Evolutionary conservation across 352 stramenopile genomes (phyloP).

Genomic region (Blastocystis hominis): DNA sequence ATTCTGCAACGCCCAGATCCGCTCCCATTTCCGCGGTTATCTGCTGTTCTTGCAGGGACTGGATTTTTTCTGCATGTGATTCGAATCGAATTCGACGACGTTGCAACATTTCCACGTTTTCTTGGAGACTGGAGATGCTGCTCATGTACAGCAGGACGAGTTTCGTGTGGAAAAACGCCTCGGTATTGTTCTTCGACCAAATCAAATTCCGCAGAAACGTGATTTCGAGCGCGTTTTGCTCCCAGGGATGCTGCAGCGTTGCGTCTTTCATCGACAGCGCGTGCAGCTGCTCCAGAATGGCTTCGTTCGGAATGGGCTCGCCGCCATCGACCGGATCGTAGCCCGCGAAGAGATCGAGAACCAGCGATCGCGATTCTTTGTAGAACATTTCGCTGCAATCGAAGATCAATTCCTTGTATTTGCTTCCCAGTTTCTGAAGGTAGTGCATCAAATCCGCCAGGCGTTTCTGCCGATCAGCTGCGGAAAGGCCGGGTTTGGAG

Average conservation of each 20-base stretch:
- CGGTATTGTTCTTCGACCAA: neutral
- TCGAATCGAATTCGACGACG: too few species aligned
- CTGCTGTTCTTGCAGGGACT: neutral
- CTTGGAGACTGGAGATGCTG: neutral
- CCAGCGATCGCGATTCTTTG: neutral
- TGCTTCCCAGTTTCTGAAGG: neutral
- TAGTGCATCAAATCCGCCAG: neutral
- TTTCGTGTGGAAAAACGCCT: neutral
- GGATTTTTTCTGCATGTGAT: neutral
- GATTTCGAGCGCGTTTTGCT: slow-evolving; percentile 30
- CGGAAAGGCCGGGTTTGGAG: neutral
- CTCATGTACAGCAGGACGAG: neutral
- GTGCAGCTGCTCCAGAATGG: neutral
- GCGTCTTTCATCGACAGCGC: neutral
- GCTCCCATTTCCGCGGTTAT: neutral
- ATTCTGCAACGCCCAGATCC: neutral
- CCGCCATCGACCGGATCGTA: neutral
- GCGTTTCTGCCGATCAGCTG: neutral
- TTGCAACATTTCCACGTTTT: neutral
- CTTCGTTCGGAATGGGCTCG: neutral
- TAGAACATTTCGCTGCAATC: neutral
- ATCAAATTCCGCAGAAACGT: neutral
- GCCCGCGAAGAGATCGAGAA: neutral
- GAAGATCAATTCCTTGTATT: neutral
- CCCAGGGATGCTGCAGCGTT: neutral